phyloP scores from a whole-genome alignment of 2,329 filamentous ascomycete genomes.

The Penicillium sp. region DNA sequence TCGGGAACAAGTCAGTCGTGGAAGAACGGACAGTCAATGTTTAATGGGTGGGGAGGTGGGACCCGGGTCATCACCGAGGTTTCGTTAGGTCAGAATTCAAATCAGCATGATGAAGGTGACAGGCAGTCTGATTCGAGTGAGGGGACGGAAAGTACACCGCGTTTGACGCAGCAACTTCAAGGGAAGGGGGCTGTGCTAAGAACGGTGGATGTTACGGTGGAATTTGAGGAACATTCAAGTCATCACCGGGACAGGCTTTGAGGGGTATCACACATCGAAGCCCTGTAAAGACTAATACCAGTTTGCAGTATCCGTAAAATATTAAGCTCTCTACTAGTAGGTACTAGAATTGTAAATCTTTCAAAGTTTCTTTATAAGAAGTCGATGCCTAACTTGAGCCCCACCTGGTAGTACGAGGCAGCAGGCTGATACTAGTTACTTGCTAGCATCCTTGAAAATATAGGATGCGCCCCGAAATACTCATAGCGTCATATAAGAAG shows the following conservation, averaged over 20 bases:
- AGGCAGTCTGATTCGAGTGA: conserved; percentile 13
- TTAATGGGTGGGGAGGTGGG: conserved; percentile 9
- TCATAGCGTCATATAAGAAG: too few species aligned
- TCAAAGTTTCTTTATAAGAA: too few species aligned
- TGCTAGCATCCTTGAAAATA: too few species aligned
- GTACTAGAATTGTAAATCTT: too few species aligned
- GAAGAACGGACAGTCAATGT: conserved; percentile 5
- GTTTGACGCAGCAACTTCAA: conserved; percentile 12
- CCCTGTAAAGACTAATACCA: too few species aligned
- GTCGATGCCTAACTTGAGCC: too few species aligned
- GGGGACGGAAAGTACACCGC: conserved; percentile 18
- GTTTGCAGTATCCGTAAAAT: too few species aligned
- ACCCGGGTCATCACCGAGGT: conserved; percentile 7
- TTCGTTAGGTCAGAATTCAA: not conserved
- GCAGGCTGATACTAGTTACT: too few species aligned
- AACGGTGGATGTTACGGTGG: conserved; percentile 25
- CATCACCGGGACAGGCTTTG: not conserved
- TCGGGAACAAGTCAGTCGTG: not conserved
- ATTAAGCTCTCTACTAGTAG: too few species aligned
- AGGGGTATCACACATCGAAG: too few species aligned
- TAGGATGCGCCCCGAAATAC: too few species aligned
- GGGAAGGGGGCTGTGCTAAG: conserved; percentile 17
- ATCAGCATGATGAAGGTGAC: not conserved
- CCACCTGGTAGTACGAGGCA: too few species aligned
- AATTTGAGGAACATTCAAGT: conserved; percentile 17